Conservation (phyloP, 2,329 filamentous ascomycete genomes). For the Colletotrichum melonis region DNA sequence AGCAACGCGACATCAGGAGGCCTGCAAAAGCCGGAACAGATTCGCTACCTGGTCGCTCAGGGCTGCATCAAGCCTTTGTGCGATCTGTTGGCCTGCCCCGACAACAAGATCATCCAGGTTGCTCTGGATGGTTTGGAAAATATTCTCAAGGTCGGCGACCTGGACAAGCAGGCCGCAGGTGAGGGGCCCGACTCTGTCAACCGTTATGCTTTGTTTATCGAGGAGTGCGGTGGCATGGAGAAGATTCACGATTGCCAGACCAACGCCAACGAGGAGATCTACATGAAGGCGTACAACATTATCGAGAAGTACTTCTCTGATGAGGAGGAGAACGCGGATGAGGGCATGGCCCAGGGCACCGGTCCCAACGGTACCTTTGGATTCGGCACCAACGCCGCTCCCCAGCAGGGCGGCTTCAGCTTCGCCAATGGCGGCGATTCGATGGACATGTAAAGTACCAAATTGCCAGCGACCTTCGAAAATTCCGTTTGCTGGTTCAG, state of each 20-base stretch:
- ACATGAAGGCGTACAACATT: conserved; percentile 99
- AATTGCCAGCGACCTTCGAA: conserved; percentile 17
- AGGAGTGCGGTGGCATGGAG: conserved; percentile 99
- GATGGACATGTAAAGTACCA: conserved; percentile 70
- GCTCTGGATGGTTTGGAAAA: conserved; percentile 98
- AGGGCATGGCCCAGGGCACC: conserved; percentile 77
- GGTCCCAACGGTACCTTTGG: conserved; percentile 80
- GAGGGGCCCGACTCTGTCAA: conserved; percentile 85
- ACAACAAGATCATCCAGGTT: conserved; percentile 99
- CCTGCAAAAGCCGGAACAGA: conserved; percentile 98
- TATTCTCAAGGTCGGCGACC: conserved; percentile 98
- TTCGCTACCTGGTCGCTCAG: conserved; percentile 91
- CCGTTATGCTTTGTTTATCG: conserved; percentile 96
- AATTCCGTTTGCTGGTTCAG: conserved; percentile 14
- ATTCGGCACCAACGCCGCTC: conserved; percentile 74
- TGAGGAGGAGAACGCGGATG: conserved; percentile 93
- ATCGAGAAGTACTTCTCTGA: conserved; percentile 99
- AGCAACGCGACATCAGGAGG: conserved; percentile 98
- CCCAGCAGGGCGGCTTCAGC: conserved; percentile 86
- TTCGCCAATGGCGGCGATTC: conserved; percentile 80
- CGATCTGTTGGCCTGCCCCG: conserved; percentile 93
- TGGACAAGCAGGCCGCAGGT: conserved; percentile 92
- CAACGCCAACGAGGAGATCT: conserved; percentile 99
- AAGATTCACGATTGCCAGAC: conserved; percentile 99
- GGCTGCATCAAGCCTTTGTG: conserved; percentile 98